Evolutionary conservation across 169 alveolate species (phyloP).

Genomic region (Condylostoma magnum): DNA sequence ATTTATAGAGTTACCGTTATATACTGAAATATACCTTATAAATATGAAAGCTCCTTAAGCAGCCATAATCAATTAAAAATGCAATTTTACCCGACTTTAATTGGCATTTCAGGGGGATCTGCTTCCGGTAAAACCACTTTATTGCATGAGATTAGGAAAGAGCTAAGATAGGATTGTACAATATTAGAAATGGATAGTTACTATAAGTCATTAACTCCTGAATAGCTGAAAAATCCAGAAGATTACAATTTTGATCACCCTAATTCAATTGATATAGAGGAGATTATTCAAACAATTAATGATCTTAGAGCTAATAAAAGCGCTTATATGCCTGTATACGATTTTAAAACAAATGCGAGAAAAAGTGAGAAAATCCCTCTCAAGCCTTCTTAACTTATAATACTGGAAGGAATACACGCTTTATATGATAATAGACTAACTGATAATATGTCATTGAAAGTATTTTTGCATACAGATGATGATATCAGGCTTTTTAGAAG

Average conservation of each 20-base stretch:
- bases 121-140: constrained; percentile 82
- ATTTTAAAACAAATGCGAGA: constrained; percentile 54
- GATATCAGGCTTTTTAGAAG: constrained; percentile 78
- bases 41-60: too few relatives aligned
- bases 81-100: constrained; percentile 41
- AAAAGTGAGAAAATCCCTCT: constrained; percentile 32
- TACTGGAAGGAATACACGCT: constrained; percentile 81
- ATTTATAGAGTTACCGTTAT: too few relatives aligned
- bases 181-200: constrained; percentile 62
- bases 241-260: constrained; percentile 85
- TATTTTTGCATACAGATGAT: constrained; percentile 79
- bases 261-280: constrained; percentile 75
- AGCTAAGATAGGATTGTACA: constrained; percentile 47
- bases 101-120: constrained; percentile 82
- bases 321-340: constrained; percentile 69
- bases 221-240: constrained; percentile 56
- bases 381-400: constrained; percentile 60
- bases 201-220: constrained; percentile 63
- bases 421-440: constrained; percentile 69
- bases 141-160: constrained; percentile 40
- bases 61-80: too few relatives aligned
- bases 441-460: constrained; percentile 69
- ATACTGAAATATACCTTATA: too few relatives aligned
- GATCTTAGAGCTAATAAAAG: constrained; percentile 42
- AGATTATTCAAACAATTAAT: constrained; percentile 32